phyloP scores from a whole-genome alignment of 148 eudicot genomes.

The Cornus suecica region DNA sequence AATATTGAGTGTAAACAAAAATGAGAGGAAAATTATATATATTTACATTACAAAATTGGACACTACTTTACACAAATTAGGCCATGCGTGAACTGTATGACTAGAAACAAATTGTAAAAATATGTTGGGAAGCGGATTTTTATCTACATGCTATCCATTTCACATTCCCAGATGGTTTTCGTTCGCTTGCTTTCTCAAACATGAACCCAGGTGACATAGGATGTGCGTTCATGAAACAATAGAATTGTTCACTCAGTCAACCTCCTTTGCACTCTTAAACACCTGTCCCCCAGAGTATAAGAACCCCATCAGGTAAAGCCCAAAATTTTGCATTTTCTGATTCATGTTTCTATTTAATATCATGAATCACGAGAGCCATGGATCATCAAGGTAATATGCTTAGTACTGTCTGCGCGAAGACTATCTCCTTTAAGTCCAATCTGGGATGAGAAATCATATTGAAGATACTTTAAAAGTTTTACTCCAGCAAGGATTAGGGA shows the following conservation, averaged over 20 bases:
- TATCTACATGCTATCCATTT: conserved; percentile 24
- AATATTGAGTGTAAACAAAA: background rate
- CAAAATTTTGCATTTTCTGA: conserved; percentile 33
- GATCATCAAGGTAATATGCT: conserved; percentile 66
- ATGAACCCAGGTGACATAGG: conserved; percentile 19
- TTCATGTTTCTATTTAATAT: conserved; percentile 43
- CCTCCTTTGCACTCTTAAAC: conserved; percentile 54
- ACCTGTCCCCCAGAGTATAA: conserved; percentile 70
- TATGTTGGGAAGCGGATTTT: conserved; percentile 17
- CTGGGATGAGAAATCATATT: conserved; percentile 59
- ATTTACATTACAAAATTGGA: conserved; percentile 50
- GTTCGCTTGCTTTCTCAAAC: conserved; percentile 28
- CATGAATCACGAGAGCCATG: conserved; percentile 78
- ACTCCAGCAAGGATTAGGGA: background rate
- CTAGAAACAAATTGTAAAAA: conserved; percentile 14
- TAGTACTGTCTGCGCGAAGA: conserved; percentile 79
- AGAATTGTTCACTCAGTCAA: conserved; percentile 38
- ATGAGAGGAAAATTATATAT: conserved; percentile 1
- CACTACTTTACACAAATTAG: conserved; percentile 37
- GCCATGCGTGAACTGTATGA: conserved; percentile 15
- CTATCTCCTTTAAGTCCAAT: conserved; percentile 77
- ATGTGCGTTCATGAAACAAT: conserved; percentile 7
- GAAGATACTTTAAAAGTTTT: conserved; percentile 29
- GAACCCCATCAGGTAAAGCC: conserved; percentile 55
- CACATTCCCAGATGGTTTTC: conserved; percentile 5